Conservation (phyloP, 202 grass and related monocot genomes). For the Panicum hallii region DNA sequence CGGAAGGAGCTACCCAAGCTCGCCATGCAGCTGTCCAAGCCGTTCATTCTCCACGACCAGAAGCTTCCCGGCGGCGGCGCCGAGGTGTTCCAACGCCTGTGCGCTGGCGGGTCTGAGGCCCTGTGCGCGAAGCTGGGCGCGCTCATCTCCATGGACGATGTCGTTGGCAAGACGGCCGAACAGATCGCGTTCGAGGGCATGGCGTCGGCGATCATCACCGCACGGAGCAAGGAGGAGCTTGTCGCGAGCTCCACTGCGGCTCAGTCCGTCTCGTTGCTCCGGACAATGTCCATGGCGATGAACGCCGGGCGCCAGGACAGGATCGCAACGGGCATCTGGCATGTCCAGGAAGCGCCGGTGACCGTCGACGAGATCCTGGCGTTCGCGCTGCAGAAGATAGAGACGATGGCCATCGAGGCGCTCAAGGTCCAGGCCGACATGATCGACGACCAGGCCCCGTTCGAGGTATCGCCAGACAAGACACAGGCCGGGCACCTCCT, state of each 20-base stretch:
- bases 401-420: conserved; percentile 76
- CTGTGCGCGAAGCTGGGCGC: conserved; percentile 52
- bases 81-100: conserved; percentile 79
- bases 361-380: conserved; percentile 78
- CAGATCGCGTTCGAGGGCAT: conserved; percentile 97
- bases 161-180: conserved; percentile 87
- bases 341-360: conserved; percentile 62
- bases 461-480: conserved; percentile 62
- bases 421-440: conserved; percentile 84
- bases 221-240: conserved; percentile 72
- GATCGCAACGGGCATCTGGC: conserved; percentile 85
- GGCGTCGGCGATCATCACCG: conserved; percentile 82
- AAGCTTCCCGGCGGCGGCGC: conserved; percentile 57
- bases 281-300: conserved; percentile 68
- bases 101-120: conserved; percentile 50
- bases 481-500: conserved; percentile 41
- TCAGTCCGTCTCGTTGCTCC: conserved; percentile 61
- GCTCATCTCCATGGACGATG: conserved; percentile 68
- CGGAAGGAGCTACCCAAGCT: conserved; percentile 85
- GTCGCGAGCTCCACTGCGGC: conserved; percentile 78
- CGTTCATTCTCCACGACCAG: conserved; percentile 72
- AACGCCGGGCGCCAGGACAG: conserved; percentile 64
- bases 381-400: conserved; percentile 83
- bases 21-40: conserved; percentile 91
- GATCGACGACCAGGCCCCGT: conserved; percentile 68